A percentile compares a stretch with the other conserved stretches of the same genome.
phyloP scores from a whole-genome alignment of 176 grass and related monocot species.

The Rhynchospora breviuscula region DNA sequence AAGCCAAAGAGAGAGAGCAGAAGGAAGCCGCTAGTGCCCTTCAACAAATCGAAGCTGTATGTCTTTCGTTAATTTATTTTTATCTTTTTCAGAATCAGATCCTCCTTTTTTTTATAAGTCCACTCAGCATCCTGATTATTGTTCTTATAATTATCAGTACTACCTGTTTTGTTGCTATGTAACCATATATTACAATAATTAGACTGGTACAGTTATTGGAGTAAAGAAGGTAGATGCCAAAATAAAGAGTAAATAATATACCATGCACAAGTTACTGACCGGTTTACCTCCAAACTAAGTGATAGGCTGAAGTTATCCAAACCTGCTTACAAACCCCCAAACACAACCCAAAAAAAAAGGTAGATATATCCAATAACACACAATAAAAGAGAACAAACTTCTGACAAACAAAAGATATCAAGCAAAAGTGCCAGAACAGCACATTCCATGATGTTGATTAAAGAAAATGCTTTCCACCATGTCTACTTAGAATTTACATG shows the following conservation, averaged over 20 bases:
- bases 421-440: not conserved
- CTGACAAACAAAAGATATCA: not conserved
- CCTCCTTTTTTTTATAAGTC: not conserved
- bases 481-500: not conserved
- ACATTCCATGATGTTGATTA: not conserved
- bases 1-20: conserved; percentile 73
- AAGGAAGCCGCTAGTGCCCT: conserved; percentile 70
- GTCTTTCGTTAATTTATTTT: not conserved
- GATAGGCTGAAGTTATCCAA: too few species aligned
- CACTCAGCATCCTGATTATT: not conserved
- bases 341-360: too few species aligned
- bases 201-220: not conserved
- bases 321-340: too few species aligned
- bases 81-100: not conserved
- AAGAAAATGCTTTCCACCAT: not conserved
- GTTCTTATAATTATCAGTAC: not conserved
- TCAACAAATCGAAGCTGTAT: conserved; percentile 86
- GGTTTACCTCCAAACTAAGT: too few species aligned
- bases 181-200: not conserved
- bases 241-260: not conserved
- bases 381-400: not conserved
- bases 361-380: too few species aligned
- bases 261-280: not conserved
- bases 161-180: not conserved
- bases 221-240: too few species aligned